Conservation (phyloP, 2,329 filamentous ascomycete genomes). For the Thielaviopsis populi region DNA sequence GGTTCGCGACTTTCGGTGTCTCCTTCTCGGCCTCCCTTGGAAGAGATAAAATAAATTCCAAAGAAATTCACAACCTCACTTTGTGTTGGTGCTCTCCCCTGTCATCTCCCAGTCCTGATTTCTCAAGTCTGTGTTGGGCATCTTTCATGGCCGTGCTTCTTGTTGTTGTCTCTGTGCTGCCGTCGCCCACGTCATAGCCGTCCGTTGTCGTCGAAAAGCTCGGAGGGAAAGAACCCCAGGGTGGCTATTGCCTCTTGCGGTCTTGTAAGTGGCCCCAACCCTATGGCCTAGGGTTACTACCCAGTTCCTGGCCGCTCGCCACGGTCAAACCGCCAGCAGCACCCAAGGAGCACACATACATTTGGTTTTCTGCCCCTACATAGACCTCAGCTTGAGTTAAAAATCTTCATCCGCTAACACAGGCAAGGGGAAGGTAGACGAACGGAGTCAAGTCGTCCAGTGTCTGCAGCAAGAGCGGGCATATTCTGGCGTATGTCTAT, state of each 20-base stretch:
- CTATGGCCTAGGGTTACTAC: background rate
- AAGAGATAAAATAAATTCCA: background rate
- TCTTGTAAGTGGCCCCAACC: background rate
- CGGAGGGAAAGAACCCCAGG: background rate
- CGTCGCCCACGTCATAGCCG: background rate
- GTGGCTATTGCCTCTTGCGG: too few relatives aligned
- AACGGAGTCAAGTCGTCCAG: background rate
- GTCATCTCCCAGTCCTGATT: constrained; percentile 1
- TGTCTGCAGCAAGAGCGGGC: too few relatives aligned
- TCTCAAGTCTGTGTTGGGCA: background rate
- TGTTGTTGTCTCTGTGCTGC: background rate
- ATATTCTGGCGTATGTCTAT: background rate
- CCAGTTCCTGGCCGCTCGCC: too few relatives aligned
- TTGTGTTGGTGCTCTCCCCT: constrained; percentile 3
- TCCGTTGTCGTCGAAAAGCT: background rate
- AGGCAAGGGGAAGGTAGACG: background rate
- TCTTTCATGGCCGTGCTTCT: background rate
- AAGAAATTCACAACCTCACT: background rate
- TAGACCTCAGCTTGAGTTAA: background rate
- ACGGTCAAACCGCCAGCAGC: too few relatives aligned
- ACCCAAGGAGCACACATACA: background rate
- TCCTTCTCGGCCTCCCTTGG: background rate
- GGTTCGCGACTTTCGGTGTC: background rate
- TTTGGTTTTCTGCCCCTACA: background rate
- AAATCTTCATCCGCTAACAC: background rate